A percentile compares a stretch with the other conserved stretches of the same genome.
These are phyloP conservation scores for Dryadomyces sulphureus DNA, from an alignment of 2,329 filamentous ascomycete genomes.

Conservation along the genomic window DNA sequence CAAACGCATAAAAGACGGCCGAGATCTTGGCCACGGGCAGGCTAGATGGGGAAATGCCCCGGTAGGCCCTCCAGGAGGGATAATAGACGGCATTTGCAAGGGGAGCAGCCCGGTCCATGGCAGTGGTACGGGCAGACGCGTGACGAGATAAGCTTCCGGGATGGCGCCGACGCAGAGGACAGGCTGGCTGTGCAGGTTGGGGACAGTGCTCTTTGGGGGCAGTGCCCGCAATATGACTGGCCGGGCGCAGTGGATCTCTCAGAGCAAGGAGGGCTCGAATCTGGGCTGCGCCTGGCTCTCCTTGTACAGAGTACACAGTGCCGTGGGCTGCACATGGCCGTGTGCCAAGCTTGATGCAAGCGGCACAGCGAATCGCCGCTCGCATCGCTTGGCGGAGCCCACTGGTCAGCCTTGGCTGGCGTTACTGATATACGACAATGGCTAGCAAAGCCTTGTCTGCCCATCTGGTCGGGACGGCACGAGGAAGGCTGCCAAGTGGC, in stretches of 20 bases:
- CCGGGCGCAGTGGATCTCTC: not conserved
- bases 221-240: not conserved
- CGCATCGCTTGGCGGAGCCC: no score
- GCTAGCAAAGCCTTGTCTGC: no score
- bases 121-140: not conserved
- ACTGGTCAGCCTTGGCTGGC: no score
- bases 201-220: not conserved
- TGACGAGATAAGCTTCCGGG: not conserved
- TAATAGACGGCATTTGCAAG: conserved; percentile 37
- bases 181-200: not conserved
- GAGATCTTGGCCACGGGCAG: conserved; percentile 41
- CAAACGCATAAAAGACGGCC: conserved; percentile 52
- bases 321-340: no score
- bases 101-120: conserved; percentile 1
- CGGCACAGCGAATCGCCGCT: no score
- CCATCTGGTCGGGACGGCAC: no score
- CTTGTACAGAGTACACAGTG: not conserved
- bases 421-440: no score
- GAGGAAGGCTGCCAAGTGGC: not conserved
- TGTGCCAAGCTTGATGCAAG: no score
- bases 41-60: conserved; percentile 41
- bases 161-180: not conserved
- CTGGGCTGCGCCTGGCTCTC: no score
- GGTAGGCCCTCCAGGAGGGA: conserved; percentile 50
- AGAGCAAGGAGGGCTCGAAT: no score